phyloP scores from a whole-genome alignment of 1,139 yeast genomes.

The Scheffersomyces lignicola region DNA sequence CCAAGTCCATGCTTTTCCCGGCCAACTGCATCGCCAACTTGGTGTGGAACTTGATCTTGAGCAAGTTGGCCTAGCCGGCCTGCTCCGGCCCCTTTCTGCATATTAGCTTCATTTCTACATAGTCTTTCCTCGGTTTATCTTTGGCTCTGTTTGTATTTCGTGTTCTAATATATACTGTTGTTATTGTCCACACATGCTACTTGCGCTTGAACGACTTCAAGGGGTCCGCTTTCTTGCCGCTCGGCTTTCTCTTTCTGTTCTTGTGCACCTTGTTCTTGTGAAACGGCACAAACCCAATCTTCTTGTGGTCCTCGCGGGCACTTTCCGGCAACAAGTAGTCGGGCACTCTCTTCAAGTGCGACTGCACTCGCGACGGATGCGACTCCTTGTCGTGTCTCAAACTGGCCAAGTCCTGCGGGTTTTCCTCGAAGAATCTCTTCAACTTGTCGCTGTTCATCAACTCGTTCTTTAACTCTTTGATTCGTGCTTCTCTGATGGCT shows the following conservation, averaged over 20 bases:
- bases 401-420: slow-evolving; percentile 90
- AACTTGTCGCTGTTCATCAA: slow-evolving; percentile 85
- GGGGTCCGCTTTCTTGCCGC: slow-evolving; percentile 61
- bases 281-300: slow-evolving; percentile 77
- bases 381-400: slow-evolving; percentile 90
- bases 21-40: slow-evolving; percentile 57
- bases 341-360: slow-evolving; percentile 89
- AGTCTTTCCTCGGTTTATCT: no score
- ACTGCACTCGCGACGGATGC: slow-evolving; percentile 79
- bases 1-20: slow-evolving; percentile 52
- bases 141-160: not conserved
- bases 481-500: slow-evolving; percentile 90
- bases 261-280: slow-evolving; percentile 54
- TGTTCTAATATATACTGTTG: not conserved
- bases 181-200: not conserved
- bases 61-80: slow-evolving; percentile 24
- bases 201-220: slow-evolving; percentile 49
- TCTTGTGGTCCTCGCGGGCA: slow-evolving; percentile 60
- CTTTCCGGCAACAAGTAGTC: slow-evolving; percentile 84
- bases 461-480: slow-evolving; percentile 86
- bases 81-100: not conserved
- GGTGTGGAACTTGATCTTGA: slow-evolving; percentile 56
- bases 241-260: slow-evolving; percentile 38
- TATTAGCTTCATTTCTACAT: slow-evolving; percentile 2
- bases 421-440: slow-evolving; percentile 94